These are phyloP conservation scores for Cucurbita maxima DNA, from an alignment of 306 rosid genomes.

Conservation along the genomic window DNA sequence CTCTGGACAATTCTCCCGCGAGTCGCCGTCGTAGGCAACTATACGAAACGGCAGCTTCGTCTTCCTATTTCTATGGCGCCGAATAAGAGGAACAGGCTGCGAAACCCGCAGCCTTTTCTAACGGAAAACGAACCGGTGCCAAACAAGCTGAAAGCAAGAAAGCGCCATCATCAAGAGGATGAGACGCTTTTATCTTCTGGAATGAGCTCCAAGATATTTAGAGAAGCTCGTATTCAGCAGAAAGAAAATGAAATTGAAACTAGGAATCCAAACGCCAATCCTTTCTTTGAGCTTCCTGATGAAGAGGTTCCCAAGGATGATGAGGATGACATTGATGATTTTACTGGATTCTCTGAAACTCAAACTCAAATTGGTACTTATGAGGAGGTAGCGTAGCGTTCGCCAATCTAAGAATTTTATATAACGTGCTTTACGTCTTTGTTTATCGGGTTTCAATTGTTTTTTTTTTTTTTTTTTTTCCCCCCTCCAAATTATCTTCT, in stretches of 20 bases:
- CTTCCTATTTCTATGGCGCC: conserved; percentile 25
- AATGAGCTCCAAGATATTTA: conserved; percentile 65
- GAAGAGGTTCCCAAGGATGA: neutral
- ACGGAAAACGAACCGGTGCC: conserved; percentile 25
- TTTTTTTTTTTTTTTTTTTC: too few species aligned
- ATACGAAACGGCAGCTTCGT: neutral
- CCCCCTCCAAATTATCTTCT: neutral
- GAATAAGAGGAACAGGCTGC: conserved; percentile 50
- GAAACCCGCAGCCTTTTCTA: conserved; percentile 67
- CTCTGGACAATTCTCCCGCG: too few species aligned
- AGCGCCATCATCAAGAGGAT: conserved; percentile 56
- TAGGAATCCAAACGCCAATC: conserved; percentile 9
- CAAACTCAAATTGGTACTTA: conserved; percentile 26
- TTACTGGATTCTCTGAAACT: conserved; percentile 48
- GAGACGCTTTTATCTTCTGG: conserved; percentile 36
- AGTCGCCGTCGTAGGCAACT: too few species aligned
- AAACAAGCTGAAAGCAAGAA: conserved; percentile 42
- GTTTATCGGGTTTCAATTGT: neutral
- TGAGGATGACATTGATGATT: conserved; percentile 30
- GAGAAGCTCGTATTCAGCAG: conserved; percentile 62
- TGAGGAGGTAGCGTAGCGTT: conserved; percentile 26
- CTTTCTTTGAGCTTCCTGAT: conserved; percentile 9
- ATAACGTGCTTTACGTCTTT: neutral
- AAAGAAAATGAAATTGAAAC: conserved; percentile 40
- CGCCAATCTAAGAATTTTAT: neutral